Evolutionary conservation across 441 rosid species (phyloP).

Genomic region (Capsella rubella): DNA sequence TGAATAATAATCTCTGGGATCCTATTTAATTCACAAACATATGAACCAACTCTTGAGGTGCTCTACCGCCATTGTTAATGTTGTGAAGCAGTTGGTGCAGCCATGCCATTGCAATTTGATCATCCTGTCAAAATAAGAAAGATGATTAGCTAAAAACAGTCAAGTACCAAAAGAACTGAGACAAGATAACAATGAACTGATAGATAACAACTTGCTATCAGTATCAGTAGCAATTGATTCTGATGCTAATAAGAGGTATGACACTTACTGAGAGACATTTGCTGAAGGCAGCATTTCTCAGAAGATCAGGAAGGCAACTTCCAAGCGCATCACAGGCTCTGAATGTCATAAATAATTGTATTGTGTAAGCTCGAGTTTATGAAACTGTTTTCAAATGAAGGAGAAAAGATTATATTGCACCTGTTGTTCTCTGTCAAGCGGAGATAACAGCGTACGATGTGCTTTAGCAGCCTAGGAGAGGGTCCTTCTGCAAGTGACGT

Average conservation of each 20-base stretch:
- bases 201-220: background rate
- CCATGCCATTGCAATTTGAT: constrained; percentile 81
- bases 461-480: constrained; percentile 83
- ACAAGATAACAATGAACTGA: background rate
- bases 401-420: constrained; percentile 43
- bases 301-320: constrained; percentile 86
- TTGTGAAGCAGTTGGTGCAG: constrained; percentile 85
- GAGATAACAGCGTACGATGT: constrained; percentile 90
- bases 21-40: constrained; percentile 62
- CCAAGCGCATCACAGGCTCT: constrained; percentile 91
- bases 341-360: constrained; percentile 21
- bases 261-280: constrained; percentile 82
- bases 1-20: constrained; percentile 16
- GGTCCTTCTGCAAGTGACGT: constrained; percentile 87
- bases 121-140: constrained; percentile 62
- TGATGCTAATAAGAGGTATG: constrained; percentile 36
- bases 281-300: constrained; percentile 77
- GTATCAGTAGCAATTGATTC: constrained; percentile 13
- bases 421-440: constrained; percentile 86
- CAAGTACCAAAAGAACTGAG: background rate
- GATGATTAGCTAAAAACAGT: constrained; percentile 15
- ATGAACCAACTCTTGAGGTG: constrained; percentile 62
- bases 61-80: constrained; percentile 56
- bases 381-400: constrained; percentile 23
- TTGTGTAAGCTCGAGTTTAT: constrained; percentile 23